Conservation (phyloP, 176 grass and related monocot genomes). For the Aechmea fasciata region DNA sequence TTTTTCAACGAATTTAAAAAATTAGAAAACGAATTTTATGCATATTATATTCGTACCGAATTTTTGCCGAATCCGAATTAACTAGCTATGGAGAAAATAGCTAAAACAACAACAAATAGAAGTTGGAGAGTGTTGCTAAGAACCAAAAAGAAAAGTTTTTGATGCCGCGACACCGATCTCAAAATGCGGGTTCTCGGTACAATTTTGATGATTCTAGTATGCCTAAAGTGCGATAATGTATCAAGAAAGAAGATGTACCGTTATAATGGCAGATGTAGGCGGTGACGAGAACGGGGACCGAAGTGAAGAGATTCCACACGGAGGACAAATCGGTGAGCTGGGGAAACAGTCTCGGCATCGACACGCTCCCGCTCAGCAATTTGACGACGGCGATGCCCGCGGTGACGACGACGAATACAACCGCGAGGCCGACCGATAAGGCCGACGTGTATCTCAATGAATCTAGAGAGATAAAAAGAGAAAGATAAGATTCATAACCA, state of each 20-base stretch:
- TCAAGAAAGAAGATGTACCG: constrained; percentile 20
- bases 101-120: no score
- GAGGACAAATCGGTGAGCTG: constrained; percentile 42
- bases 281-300: constrained; percentile 80
- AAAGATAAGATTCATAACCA: not conserved
- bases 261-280: constrained; percentile 91
- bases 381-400: constrained; percentile 61
- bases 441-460: constrained; percentile 82
- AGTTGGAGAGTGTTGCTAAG: no score
- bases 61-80: no score
- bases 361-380: constrained; percentile 47
- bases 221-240: not conserved
- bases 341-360: constrained; percentile 64
- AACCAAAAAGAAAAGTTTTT: no score
- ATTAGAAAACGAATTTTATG: no score
- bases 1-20: no score
- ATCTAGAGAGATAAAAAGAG: constrained; percentile 32
- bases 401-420: constrained; percentile 77
- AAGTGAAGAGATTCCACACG: constrained; percentile 75
- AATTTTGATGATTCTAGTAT: no score
- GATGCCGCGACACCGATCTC: no score
- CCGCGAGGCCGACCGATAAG: constrained; percentile 70
- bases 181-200: no score
- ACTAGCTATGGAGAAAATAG: no score
- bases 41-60: no score